Evolutionary conservation across 2,329 filamentous ascomycete species (phyloP).

Genomic region (Xylariaceae sp.): DNA sequence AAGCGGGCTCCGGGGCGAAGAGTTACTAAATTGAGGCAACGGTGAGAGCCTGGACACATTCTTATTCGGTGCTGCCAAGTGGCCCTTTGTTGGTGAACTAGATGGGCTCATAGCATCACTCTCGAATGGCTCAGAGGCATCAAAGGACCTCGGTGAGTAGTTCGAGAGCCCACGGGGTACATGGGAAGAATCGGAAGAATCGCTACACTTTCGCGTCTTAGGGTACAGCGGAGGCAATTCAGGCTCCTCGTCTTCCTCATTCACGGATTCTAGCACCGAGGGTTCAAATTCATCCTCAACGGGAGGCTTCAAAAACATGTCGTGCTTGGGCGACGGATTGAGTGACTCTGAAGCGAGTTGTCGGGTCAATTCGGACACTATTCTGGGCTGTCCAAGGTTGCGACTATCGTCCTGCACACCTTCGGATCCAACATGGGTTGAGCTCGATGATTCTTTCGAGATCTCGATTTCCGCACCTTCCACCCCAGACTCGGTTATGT

Average conservation of each 20-base stretch:
- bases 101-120: constrained; percentile 41
- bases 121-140: constrained; percentile 30
- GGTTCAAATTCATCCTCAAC: constrained; percentile 27
- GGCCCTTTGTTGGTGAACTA: constrained; percentile 44
- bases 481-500: constrained; percentile 12
- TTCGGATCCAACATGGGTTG: constrained; percentile 21
- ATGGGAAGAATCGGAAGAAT: constrained; percentile 34
- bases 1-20: constrained; percentile 39
- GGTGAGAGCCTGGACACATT: constrained; percentile 41
- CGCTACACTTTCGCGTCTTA: constrained; percentile 24
- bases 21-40: constrained; percentile 34
- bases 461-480: background rate
- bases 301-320: constrained; percentile 11
- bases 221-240: constrained; percentile 29
- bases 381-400: constrained; percentile 4
- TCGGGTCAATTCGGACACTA: constrained; percentile 27
- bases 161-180: constrained; percentile 36
- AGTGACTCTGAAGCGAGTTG: constrained; percentile 28
- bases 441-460: background rate
- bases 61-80: constrained; percentile 17
- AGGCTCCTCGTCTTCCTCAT: constrained; percentile 32
- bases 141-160: constrained; percentile 34
- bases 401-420: constrained; percentile 12
- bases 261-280: constrained; percentile 31
- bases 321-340: constrained; percentile 18